These are phyloP conservation scores for Leccinum disarticulatum DNA, from an alignment of 768 basidiomycete species.

Conservation along the genomic window DNA sequence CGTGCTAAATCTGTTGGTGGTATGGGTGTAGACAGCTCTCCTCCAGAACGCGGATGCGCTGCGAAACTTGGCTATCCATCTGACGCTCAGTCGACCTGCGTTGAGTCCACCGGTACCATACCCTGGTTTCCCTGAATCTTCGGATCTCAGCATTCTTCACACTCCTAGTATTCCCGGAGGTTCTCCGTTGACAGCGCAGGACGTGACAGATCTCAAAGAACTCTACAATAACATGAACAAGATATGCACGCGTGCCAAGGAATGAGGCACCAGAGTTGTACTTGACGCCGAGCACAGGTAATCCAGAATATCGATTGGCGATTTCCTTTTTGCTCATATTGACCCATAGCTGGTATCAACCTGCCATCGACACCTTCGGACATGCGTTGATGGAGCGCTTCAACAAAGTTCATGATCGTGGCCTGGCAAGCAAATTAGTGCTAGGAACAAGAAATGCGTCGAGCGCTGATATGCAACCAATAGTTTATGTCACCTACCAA, in stretches of 20 bases:
- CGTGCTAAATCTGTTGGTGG: not conserved
- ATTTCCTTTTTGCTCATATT: slow-evolving; percentile 6
- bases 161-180: slow-evolving; percentile 8
- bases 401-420: slow-evolving; percentile 45
- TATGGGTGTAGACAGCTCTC: slow-evolving; percentile 57
- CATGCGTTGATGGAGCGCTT: slow-evolving; percentile 76
- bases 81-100: slow-evolving; percentile 44
- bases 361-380: slow-evolving; percentile 81
- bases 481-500: slow-evolving; percentile 86
- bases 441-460: not conserved
- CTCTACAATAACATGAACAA: slow-evolving; percentile 59
- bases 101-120: slow-evolving; percentile 47
- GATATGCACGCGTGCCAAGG: slow-evolving; percentile 65
- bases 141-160: slow-evolving; percentile 58
- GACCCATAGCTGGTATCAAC: slow-evolving; percentile 55
- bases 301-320: not conserved
- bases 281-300: slow-evolving; percentile 86
- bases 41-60: slow-evolving; percentile 62
- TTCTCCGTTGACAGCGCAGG: slow-evolving; percentile 46
- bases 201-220: slow-evolving; percentile 58
- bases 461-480: slow-evolving; percentile 50
- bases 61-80: slow-evolving; percentile 58
- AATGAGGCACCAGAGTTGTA: slow-evolving; percentile 64
- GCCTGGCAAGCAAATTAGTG: slow-evolving; percentile 2
- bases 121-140: slow-evolving; percentile 62